Conservation (phyloP, 176 grass and related monocot genomes). For the Pharus latifolius region DNA sequence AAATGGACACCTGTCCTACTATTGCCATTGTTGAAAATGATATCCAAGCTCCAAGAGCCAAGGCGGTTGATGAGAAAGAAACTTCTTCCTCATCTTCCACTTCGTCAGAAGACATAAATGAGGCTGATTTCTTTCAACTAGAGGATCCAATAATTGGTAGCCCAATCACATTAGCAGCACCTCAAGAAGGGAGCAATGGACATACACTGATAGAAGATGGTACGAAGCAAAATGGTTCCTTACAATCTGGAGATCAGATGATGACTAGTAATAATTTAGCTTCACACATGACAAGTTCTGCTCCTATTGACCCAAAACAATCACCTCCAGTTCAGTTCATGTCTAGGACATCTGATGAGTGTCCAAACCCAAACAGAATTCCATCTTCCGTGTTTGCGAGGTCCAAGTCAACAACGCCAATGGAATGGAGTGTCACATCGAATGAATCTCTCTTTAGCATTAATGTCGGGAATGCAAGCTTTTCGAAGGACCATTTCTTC, state of each 20-base stretch:
- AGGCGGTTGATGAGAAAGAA: background rate
- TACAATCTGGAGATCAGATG: too few species aligned
- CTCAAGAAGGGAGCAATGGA: background rate
- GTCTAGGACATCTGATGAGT: slow-evolving; percentile 21
- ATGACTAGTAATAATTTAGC: background rate
- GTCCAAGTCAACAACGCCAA: slow-evolving; percentile 21
- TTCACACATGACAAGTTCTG: background rate
- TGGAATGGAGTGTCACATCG: slow-evolving; percentile 66
- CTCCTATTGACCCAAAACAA: slow-evolving; percentile 1
- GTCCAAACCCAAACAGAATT: slow-evolving; percentile 50
- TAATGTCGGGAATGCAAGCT: slow-evolving; percentile 45
- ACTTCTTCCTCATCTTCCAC: slow-evolving; percentile 1
- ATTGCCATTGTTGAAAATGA: background rate
- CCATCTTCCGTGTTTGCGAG: slow-evolving; percentile 42
- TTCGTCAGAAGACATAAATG: slow-evolving; percentile 24
- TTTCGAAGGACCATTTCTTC: slow-evolving; percentile 34
- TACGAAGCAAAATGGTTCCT: too few species aligned
- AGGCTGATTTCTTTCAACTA: slow-evolving; percentile 48
- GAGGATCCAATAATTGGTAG: slow-evolving; percentile 15
- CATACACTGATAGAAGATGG: too few species aligned
- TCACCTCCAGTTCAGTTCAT: slow-evolving; percentile 23
- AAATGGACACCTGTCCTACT: background rate
- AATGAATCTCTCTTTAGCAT: slow-evolving; percentile 91
- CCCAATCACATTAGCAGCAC: background rate
- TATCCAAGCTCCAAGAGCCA: background rate